Percentiles rank a stretch among this genome's conserved stretches.
Conservation (phyloP, 2,329 filamentous ascomycete genomes). For the Helicocarpus griseus region DNA sequence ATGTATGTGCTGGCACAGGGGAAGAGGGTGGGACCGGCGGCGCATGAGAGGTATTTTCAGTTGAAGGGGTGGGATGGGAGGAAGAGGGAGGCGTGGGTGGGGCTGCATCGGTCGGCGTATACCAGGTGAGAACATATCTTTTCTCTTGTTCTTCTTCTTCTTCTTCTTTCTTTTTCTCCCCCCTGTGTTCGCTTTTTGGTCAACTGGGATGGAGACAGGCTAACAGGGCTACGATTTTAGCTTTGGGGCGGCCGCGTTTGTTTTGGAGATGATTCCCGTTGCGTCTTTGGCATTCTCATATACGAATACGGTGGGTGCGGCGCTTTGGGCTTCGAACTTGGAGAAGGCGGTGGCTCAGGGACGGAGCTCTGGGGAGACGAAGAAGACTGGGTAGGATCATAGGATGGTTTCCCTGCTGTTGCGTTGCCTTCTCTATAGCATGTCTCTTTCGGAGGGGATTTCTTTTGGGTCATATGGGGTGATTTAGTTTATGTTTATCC, state of each 20-base stretch:
- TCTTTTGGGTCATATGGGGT: no score
- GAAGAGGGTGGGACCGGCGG: slow-evolving; percentile 43
- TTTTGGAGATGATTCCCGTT: slow-evolving; percentile 78
- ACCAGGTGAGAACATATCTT: slow-evolving; percentile 53
- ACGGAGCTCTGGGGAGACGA: slow-evolving; percentile 19
- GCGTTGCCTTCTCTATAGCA: no score
- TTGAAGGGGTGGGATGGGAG: slow-evolving; percentile 69
- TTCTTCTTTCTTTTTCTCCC: no score
- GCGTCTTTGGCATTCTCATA: slow-evolving; percentile 77
- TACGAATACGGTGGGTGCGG: slow-evolving; percentile 85
- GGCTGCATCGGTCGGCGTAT: slow-evolving; percentile 64
- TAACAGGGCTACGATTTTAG: slow-evolving; percentile 14
- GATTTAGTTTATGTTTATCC: no score
- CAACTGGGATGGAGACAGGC: neutral
- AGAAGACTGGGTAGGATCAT: slow-evolving; percentile 20
- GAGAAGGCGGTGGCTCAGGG: slow-evolving; percentile 38
- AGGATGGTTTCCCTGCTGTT: neutral
- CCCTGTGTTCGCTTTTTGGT: no score
- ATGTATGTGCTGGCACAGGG: slow-evolving; percentile 73
- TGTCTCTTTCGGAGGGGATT: no score
- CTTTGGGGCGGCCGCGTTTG: slow-evolving; percentile 66
- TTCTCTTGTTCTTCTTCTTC: neutral
- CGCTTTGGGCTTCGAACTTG: slow-evolving; percentile 86
- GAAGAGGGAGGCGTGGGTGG: slow-evolving; percentile 59
- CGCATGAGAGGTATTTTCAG: slow-evolving; percentile 69